phyloP scores from a whole-genome alignment of 2,329 filamentous ascomycete species.

The Nigrospora sphaerica region DNA sequence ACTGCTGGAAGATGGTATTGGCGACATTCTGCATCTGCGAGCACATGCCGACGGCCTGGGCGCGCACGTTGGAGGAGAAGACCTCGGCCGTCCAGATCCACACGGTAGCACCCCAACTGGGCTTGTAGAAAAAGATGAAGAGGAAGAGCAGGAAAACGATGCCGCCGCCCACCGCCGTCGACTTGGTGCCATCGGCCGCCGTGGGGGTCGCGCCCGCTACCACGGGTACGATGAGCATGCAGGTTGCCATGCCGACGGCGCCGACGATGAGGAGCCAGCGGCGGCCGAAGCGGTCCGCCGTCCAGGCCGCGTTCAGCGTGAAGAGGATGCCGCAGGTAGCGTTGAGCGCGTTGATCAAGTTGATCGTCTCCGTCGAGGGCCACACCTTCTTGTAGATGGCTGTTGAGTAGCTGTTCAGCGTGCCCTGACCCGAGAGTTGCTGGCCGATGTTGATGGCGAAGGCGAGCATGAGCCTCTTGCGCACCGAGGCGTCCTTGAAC shows the following conservation, averaged over 20 bases:
- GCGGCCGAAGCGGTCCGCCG: slow-evolving; percentile 63
- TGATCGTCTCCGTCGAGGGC: slow-evolving; percentile 49
- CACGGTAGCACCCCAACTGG: slow-evolving; percentile 61
- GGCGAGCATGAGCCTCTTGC: slow-evolving; percentile 59
- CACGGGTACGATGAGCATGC: slow-evolving; percentile 59
- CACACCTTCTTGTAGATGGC: slow-evolving; percentile 69
- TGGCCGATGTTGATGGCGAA: slow-evolving; percentile 64
- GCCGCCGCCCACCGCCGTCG: slow-evolving; percentile 54
- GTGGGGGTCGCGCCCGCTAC: slow-evolving; percentile 43
- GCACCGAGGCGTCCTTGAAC: slow-evolving; percentile 62
- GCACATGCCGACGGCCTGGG: slow-evolving; percentile 63
- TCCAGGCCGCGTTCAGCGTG: slow-evolving; percentile 67
- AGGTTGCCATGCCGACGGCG: slow-evolving; percentile 59
- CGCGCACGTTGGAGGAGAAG: slow-evolving; percentile 66
- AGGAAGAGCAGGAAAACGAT: slow-evolving; percentile 63
- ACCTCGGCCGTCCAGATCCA: slow-evolving; percentile 68
- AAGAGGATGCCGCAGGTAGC: slow-evolving; percentile 67
- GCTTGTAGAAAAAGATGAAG: slow-evolving; percentile 62
- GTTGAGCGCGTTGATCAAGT: slow-evolving; percentile 68
- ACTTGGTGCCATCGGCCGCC: slow-evolving; percentile 45
- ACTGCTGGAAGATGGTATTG: slow-evolving; percentile 62
- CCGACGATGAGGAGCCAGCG: slow-evolving; percentile 64
- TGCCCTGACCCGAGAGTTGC: slow-evolving; percentile 66
- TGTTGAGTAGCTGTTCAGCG: slow-evolving; percentile 67
- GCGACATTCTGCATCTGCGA: slow-evolving; percentile 55